These are phyloP conservation scores for Priceomyces castillae DNA, from an alignment of 805 yeast species.

Conservation along the genomic window DNA sequence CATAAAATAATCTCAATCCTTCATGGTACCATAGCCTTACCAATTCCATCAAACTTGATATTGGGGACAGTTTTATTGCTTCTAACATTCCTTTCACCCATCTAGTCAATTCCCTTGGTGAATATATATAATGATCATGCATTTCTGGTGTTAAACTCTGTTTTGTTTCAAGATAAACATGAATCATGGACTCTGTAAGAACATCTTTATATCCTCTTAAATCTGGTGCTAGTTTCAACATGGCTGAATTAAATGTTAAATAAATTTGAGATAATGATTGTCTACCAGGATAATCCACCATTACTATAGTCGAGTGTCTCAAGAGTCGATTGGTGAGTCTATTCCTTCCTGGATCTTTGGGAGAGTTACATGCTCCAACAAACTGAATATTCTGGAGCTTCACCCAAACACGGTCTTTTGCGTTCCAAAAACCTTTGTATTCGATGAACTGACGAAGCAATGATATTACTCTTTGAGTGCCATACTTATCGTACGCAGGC, in stretches of 20 bases:
- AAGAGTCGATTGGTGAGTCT: slow-evolving; percentile 57
- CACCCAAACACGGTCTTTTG: slow-evolving; percentile 63
- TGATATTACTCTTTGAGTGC: slow-evolving; percentile 68
- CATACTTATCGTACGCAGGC: slow-evolving; percentile 69
- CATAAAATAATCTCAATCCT: slow-evolving; percentile 73
- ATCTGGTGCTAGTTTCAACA: slow-evolving; percentile 59
- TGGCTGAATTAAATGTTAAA: slow-evolving; percentile 50
- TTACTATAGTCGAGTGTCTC: slow-evolving; percentile 61
- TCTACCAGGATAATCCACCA: slow-evolving; percentile 76
- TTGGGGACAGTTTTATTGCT: slow-evolving; percentile 39
- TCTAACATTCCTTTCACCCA: slow-evolving; percentile 77
- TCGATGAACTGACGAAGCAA: slow-evolving; percentile 75
- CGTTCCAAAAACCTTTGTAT: slow-evolving; percentile 74
- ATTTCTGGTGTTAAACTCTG: slow-evolving; percentile 31
- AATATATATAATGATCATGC: slow-evolving; percentile 66
- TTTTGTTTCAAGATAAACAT: slow-evolving; percentile 50
- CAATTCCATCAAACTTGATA: slow-evolving; percentile 40
- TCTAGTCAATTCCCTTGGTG: slow-evolving; percentile 89
- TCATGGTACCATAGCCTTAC: slow-evolving; percentile 79
- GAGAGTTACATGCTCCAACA: slow-evolving; percentile 96
- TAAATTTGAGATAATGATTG: slow-evolving; percentile 68
- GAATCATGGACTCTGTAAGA: slow-evolving; percentile 65
- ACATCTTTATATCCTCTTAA: slow-evolving; percentile 51
- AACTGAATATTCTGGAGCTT: slow-evolving; percentile 61
- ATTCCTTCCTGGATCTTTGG: slow-evolving; percentile 74